Evolutionary conservation across 495 filamentous ascomycete genomes (phyloP).

Genomic region (Bathelium albidoporum): DNA sequence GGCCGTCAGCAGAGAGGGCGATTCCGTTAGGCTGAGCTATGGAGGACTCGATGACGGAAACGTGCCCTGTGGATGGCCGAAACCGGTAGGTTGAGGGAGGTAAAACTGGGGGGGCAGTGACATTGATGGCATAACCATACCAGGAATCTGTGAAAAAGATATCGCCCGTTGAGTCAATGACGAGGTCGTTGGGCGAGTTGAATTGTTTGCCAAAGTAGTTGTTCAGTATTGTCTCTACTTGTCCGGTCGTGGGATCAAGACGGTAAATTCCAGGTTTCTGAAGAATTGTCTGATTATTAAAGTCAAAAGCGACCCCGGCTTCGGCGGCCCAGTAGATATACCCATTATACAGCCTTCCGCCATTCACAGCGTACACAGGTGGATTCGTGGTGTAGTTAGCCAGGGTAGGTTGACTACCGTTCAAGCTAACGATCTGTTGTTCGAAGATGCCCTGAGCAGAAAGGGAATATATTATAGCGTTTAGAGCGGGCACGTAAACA

Average conservation of each 20-base stretch:
- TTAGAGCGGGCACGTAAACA: conserved; percentile 9
- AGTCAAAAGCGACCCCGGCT: background rate
- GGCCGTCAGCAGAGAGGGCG: conserved; percentile 33
- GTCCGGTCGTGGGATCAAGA: conserved; percentile 21
- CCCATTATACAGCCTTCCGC: conserved; percentile 13
- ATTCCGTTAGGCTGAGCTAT: conserved; percentile 34
- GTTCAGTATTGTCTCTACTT: conserved; percentile 16
- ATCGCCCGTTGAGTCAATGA: conserved; percentile 30
- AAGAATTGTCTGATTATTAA: background rate
- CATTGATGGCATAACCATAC: conserved; percentile 35
- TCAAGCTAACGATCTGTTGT: conserved; percentile 14
- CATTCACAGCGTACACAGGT: conserved; percentile 16
- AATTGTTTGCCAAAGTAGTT: conserved; percentile 22
- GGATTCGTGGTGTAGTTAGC: conserved; percentile 12
- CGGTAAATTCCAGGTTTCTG: conserved; percentile 14
- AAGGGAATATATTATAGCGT: conserved; percentile 9
- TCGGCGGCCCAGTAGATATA: conserved; percentile 14
- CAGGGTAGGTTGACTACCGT: conserved; percentile 12
- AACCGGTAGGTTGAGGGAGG: conserved; percentile 38
- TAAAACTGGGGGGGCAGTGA: conserved; percentile 36
- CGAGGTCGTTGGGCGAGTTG: conserved; percentile 22
- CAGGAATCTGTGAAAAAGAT: conserved; percentile 48
- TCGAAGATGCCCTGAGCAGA: conserved; percentile 8
- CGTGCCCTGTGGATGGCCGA: conserved; percentile 28
- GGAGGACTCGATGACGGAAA: conserved; percentile 17